Evolutionary conservation across 1,284 basidiomycete genomes (phyloP), one percentile per base, ranked within the genome.

Genomic region (Mycena sp.): DNA sequence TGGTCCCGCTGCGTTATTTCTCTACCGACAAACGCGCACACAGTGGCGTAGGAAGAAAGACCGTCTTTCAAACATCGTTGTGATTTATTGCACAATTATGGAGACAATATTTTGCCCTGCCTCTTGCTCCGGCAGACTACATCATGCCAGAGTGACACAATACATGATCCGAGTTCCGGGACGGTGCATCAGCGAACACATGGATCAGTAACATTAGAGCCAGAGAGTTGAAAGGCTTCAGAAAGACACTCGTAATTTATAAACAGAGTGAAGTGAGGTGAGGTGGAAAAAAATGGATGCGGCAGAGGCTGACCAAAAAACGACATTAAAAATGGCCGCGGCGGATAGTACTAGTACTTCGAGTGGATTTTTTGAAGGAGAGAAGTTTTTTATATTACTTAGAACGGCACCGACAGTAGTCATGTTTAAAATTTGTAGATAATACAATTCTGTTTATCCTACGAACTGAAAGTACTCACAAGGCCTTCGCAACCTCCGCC

Each of bases 401-500:
- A 35, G 32, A 35, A 35, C 32, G 7, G 32, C 32, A 35, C 32
- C 32, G 32, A 35, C n/a, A 35, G 32, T 35, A 35, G 32, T 35
- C 32, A 35, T 35, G 32, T 35, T 35, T 35, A 14, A 35, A 35
- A 35, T 35, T 35, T 35, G 32, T 35, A 35, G 32, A 35, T 35
- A 35, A 35, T 35, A 35, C 32, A 35, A 35, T 35, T 35, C 32
- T 35, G 32, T 14, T 35, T 35, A 35, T 35, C 32, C 32, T 35
- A 35, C 32, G 32, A 35, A 35, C 46, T 58, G 46, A 58, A 58
- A 58, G 56, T 49, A 41, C 37, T 58, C 56, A 58, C 56, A 58
- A 58, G 41, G 56, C 56, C 56, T 58, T 58, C 29, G 56, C 56
- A 41, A 58, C 46, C 56, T 58, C 56, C 19, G 38, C 56, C 56